Base-by-base conservation (phyloP, 768 basidiomycete genomes). In the Leccinellum rugosiceps region DNA sequence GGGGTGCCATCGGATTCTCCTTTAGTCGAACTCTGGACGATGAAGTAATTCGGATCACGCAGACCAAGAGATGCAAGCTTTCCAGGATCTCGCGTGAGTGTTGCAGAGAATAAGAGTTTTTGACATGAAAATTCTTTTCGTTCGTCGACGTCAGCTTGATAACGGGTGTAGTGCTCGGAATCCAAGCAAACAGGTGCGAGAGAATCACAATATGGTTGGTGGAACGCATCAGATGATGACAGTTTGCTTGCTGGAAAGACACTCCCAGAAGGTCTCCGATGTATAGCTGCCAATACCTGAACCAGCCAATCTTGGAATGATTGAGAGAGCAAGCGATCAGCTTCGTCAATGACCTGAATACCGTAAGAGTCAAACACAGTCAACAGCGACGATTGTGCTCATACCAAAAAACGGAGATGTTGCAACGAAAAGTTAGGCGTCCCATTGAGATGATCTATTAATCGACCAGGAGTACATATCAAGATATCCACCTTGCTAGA, bases 221-320 rank as follows among this genome's bases (percentile, higher is more conserved):
- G 6, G 54, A 25, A 43, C 28, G 58, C 28, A 28, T 61, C 53
- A 53, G 58, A 34, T 34, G 49, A 45, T 50, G 58, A 31, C 46
- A 48, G 15, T 56, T 56, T 30, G 34, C 46, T 48, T 10, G 51
- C 55, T 4, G 34, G 49, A 15, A 51, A 44, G 14, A 34, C 19
- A 26, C 31, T 56, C 23, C 56, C 50, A 19, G 44, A 50, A 46
- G 62, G 56, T 67, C 78, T 61, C 70, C 79, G 77, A 35, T 75
- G 81, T 10, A 85, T 89, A 7, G 92, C 92, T n/a, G 81, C 75
- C 8, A 97, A 76, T 4, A 98, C 90, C 65, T 86, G 86, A 6
- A 83, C 81, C 3, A 98, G 77, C 96, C 95, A 99, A 68, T 93
- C 91, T 72, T 98, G 94, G 75, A 97, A 98, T 1, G 92, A 93